phyloP scores from a whole-genome alignment of 176 grass and related monocot species.

The Echinochloa phyllopogon region DNA sequence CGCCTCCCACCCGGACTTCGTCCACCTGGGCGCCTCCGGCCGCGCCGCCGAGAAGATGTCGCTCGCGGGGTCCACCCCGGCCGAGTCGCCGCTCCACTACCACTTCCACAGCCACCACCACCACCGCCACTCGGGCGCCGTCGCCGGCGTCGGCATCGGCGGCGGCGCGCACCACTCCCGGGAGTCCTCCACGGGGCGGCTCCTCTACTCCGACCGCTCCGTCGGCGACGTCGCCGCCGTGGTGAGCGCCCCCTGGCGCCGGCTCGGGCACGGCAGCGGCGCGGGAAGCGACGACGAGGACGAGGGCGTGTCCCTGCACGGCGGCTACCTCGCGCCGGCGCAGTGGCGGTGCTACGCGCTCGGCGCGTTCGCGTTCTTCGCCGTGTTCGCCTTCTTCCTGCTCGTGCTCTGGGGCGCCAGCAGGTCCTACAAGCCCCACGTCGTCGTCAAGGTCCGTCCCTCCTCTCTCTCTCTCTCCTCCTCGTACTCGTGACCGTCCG shows the following conservation, averaged over 20 bases:
- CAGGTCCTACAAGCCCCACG: conserved; percentile 84
- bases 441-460: conserved; percentile 74
- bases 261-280: conserved; percentile 49
- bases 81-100: conserved; percentile 79
- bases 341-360: conserved; percentile 71
- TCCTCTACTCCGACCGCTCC: conserved; percentile 70
- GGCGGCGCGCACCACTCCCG: conserved; percentile 81
- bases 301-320: neutral
- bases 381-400: conserved; percentile 84
- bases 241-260: conserved; percentile 53
- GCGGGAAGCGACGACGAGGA: conserved; percentile 44
- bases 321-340: neutral
- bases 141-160: neutral
- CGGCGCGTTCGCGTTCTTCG: conserved; percentile 63
- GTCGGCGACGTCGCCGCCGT: conserved; percentile 27
- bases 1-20: conserved; percentile 66
- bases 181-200: conserved; percentile 79
- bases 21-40: conserved; percentile 39
- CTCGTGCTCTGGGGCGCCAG: conserved; percentile 92
- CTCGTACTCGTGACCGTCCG: neutral
- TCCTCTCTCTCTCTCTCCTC: neutral
- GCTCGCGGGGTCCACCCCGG: conserved; percentile 70
- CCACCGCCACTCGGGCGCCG: conserved; percentile 40
- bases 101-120: conserved; percentile 45
- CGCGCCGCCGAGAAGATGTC: conserved; percentile 64